Evolutionary conservation across 2,329 filamentous ascomycete species (phyloP), one percentile per base, ranked within the genome.

Genomic region (Zasmidium angulare): DNA sequence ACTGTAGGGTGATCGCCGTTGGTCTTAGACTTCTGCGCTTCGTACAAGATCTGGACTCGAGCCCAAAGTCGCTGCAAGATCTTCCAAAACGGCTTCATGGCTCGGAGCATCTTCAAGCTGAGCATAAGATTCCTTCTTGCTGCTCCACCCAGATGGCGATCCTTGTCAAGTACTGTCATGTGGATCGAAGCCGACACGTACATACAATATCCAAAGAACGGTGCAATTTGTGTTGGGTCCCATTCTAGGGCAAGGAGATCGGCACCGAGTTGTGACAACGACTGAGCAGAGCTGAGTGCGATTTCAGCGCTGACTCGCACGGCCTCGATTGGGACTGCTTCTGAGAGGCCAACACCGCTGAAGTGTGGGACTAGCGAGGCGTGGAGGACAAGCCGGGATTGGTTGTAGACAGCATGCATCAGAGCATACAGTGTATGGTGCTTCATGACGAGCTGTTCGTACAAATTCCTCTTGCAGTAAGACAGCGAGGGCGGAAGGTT

Each of bases 201-300:
- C 53, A 56, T 56, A 21, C 46, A 31, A 23, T 56, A 56, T 20
- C 53, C 53, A 31, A 56, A 46, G 24, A 50, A 56, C 2, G 53
- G 53, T n/a, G 53, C 46, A 3, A 50, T 20, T 3, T 26, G 19
- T 22, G 46, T 23, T 23, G 29, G 29, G 46, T 56, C 53, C 46
- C 53, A 56, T 20, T 56, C 53, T 7, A 56, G 20, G 21, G 53
- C 53, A 4, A 56, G 46, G 10, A 56, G 22, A 22, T 56, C 53
- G 11, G 26, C 29, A 7, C 20, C 53, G 11, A 56, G 3, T 17
- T 49, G 43, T 23, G 53, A 49, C 19, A 56, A 20, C 10, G 26
- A 21, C 36, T 23, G 22, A 6, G 53, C 53, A 36, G 43, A 50
- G 4, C 31, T 43, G n/a, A 56, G 12, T 10, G 53, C 46, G 17